Evolutionary conservation across 2,329 filamentous ascomycete species (phyloP).

Genomic region (Chaetomium sp.): DNA sequence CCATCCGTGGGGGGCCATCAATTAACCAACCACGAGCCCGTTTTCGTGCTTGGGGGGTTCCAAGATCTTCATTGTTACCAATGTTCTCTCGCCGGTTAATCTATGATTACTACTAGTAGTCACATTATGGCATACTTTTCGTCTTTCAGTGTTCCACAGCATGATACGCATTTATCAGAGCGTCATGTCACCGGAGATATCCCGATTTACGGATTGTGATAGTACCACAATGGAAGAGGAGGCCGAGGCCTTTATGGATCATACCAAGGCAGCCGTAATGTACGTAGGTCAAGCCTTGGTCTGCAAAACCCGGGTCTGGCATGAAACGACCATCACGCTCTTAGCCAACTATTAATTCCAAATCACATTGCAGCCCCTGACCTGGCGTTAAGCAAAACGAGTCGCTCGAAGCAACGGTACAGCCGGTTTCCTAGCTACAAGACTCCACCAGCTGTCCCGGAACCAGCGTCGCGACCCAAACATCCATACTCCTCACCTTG

Average conservation of each 20-base stretch:
- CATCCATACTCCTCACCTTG: constrained; percentile 47
- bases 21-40: not conserved
- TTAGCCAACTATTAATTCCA: too few relatives aligned
- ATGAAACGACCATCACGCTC: too few relatives aligned
- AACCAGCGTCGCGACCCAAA: constrained; percentile 40
- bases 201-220: not conserved
- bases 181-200: not conserved
- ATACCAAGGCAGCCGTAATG: too few relatives aligned
- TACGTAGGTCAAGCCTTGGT: not conserved
- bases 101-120: not conserved
- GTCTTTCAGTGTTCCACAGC: not conserved
- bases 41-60: not conserved
- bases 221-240: too few relatives aligned
- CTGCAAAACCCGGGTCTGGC: too few relatives aligned
- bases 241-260: too few relatives aligned
- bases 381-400: too few relatives aligned
- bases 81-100: not conserved
- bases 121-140: not conserved
- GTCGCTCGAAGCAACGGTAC: too few relatives aligned
- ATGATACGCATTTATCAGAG: not conserved
- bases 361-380: too few relatives aligned
- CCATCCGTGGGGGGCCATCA: not conserved
- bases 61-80: not conserved
- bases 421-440: not conserved
- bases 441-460: not conserved